Conservation (phyloP, 2,329 filamentous ascomycete genomes). For the Hypoxylon sp. region DNA sequence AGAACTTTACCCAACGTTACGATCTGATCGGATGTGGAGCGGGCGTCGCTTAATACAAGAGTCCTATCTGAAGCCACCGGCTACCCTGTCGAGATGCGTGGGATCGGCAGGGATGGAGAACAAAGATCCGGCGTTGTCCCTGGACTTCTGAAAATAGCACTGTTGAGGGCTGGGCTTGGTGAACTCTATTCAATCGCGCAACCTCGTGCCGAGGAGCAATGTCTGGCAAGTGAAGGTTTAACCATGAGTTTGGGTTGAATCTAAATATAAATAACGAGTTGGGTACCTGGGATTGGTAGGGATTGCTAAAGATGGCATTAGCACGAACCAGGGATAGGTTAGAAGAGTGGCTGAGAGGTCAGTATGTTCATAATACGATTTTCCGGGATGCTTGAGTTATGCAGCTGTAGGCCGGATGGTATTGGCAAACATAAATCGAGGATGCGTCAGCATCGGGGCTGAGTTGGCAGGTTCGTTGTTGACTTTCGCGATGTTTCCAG, state of each 20-base stretch:
- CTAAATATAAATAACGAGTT: constrained; percentile 36
- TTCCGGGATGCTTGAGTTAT: constrained; percentile 12
- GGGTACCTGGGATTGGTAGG: constrained; percentile 30
- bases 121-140: constrained; percentile 13
- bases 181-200: constrained; percentile 29
- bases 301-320: constrained; percentile 11
- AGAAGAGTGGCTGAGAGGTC: constrained; percentile 14
- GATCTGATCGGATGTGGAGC: constrained; percentile 3
- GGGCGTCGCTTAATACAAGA: constrained; percentile 15
- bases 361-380: constrained; percentile 18
- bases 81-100: constrained; percentile 16
- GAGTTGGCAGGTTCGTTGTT: constrained; percentile 28
- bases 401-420: constrained; percentile 14
- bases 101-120: constrained; percentile 32
- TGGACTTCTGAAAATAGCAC: constrained; percentile 13
- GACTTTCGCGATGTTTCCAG: constrained; percentile 16
- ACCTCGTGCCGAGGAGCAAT: constrained; percentile 27
- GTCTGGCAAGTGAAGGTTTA: constrained; percentile 31
- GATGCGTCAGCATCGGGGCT: constrained; percentile 40
- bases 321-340: not conserved
- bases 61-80: constrained; percentile 3
- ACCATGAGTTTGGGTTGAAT: constrained; percentile 27
- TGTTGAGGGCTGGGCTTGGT: constrained; percentile 1
- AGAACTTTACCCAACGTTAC: constrained; percentile 1
- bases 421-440: constrained; percentile 19